Evolutionary conservation across 2,329 filamentous ascomycete genomes (phyloP), one percentile per base, ranked within the genome.

Genomic region (Trichoderma afroharzianum): DNA sequence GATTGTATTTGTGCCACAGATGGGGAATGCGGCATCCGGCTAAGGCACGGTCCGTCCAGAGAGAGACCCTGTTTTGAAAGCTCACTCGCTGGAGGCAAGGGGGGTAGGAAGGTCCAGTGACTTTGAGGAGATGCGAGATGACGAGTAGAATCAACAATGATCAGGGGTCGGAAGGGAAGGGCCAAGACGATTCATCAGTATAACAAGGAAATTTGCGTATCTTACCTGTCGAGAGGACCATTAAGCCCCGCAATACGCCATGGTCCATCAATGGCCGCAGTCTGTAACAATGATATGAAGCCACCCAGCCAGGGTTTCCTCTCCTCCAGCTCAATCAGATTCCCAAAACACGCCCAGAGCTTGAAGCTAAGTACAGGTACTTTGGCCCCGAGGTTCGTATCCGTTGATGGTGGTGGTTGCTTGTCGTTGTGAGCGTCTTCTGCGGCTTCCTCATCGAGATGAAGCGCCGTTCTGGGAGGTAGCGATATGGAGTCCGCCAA

Each of bases 291-390:
- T 71, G 92, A 92, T 72, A 96, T 80, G 76, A 88, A 84, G 79
- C 93, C 93, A 78, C 86, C 87, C 71, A 97, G 87, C 95, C 95
- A 98, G 74, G 95, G 95, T 94, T 97, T 97, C 81, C 94, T 92
- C 75, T 85, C 81, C 75, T 91, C 86, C 78, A 97, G 82, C 84
- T 94, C 90, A 76, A 94, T 82, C 74, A 97, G 82, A 80, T 89
- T 90, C 73, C 90, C 90, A 71, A 91, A 80, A 81, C 92, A 93
- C 76, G 90, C 85, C 90, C 93, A 97, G 67, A 93, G 80, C 77
- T 88, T 89, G 86, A 96, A 97, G 75, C 88, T 87, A 73, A 96
- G 83, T 76, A 98, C 87, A 68, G 94, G 92, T 72, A 86, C 87
- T 79, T 86, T 88, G 73, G 63, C 72, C 50, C 57, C n/a, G 36